phyloP scores from a whole-genome alignment of 1,284 basidiomycete genomes.

The Tranzscheliella williamsii region DNA sequence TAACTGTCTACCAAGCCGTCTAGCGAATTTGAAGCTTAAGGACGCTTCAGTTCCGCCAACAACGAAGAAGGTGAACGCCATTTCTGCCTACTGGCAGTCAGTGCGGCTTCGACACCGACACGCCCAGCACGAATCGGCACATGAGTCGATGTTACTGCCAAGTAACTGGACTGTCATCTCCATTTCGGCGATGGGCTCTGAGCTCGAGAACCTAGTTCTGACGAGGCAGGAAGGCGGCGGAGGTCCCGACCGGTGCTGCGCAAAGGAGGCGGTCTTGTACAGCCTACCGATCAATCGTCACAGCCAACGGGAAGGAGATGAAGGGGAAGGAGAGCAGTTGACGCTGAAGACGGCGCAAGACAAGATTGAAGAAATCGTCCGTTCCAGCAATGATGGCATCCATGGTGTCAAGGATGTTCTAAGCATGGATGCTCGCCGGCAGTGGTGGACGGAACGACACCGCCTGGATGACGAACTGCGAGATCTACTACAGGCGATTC shows the following conservation, averaged over 20 bases:
- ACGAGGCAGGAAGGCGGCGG: constrained; percentile 69
- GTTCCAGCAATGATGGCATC: constrained; percentile 75
- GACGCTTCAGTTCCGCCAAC: not conserved
- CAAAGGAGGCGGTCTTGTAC: constrained; percentile 64
- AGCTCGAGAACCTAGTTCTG: constrained; percentile 80
- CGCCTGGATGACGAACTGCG: constrained; percentile 77
- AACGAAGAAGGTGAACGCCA: not conserved
- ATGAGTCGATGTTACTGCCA: constrained; percentile 66
- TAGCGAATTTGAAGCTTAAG: constrained; percentile 24
- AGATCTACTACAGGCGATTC: constrained; percentile 78
- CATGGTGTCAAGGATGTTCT: constrained; percentile 74
- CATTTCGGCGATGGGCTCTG: constrained; percentile 65
- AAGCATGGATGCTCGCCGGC: constrained; percentile 68
- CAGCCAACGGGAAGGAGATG: constrained; percentile 73
- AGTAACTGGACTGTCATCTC: constrained; percentile 81
- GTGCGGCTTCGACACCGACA: constrained; percentile 26
- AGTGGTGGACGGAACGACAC: constrained; percentile 83
- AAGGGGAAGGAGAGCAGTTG: constrained; percentile 67
- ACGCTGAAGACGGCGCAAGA: constrained; percentile 74
- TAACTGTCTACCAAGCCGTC: constrained; percentile 17
- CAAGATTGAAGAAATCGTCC: constrained; percentile 79
- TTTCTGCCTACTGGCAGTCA: constrained; percentile 25
- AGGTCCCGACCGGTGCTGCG: constrained; percentile 19
- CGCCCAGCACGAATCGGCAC: constrained; percentile 12
- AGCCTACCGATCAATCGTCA: constrained; percentile 80